Evolutionary conservation across 2,329 filamentous ascomycete genomes (phyloP).

Genomic region (Colletotrichum lentis): DNA sequence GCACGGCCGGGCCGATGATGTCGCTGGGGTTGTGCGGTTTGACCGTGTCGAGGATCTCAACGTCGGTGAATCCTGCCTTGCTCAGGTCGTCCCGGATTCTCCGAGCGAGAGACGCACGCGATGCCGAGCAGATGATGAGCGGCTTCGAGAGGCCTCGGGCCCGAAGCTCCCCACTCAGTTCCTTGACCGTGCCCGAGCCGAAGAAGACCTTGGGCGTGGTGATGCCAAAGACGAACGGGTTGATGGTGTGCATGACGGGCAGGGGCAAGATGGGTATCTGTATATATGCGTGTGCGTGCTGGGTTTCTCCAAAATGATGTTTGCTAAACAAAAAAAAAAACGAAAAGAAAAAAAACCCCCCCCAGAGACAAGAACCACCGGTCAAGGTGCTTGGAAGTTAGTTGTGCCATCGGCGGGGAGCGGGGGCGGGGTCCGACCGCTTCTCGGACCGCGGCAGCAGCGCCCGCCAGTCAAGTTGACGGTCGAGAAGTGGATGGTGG

Average conservation of each 20-base stretch:
- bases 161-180: slow-evolving; percentile 48
- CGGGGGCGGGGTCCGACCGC: slow-evolving; percentile 31
- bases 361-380: neutral
- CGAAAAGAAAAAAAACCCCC: no score
- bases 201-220: slow-evolving; percentile 48
- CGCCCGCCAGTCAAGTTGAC: slow-evolving; percentile 9
- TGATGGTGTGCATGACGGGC: slow-evolving; percentile 18
- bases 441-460: slow-evolving; percentile 16
- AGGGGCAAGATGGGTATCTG: no score
- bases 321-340: neutral
- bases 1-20: slow-evolving; percentile 44
- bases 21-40: slow-evolving; percentile 43
- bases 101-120: slow-evolving; percentile 47
- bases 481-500: neutral
- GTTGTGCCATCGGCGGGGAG: slow-evolving; percentile 27
- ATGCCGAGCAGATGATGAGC: slow-evolving; percentile 51
- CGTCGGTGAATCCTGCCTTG: slow-evolving; percentile 43
- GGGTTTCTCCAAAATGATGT: neutral
- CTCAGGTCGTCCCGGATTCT: slow-evolving; percentile 44
- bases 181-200: slow-evolving; percentile 46
- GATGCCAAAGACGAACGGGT: slow-evolving; percentile 25
- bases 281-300: no score
- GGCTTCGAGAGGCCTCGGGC: slow-evolving; percentile 46
- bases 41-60: slow-evolving; percentile 48
- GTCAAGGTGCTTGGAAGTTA: neutral